phyloP scores from a whole-genome alignment of 495 filamentous ascomycete species.

The Hyaloscypha variabilis region DNA sequence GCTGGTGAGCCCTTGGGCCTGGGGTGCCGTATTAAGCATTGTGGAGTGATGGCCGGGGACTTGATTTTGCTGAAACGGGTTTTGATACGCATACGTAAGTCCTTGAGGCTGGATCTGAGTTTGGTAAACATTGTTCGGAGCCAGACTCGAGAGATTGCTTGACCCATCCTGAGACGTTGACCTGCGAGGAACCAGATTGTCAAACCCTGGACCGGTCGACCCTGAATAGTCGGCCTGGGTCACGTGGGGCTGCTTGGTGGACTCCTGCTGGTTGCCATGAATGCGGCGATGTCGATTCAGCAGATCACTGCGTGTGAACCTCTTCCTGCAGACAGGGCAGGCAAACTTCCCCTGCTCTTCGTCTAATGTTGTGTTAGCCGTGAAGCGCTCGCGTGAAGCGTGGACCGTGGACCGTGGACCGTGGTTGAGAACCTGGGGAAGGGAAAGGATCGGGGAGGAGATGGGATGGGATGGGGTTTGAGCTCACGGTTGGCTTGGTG shows the following conservation, averaged over 20 bases:
- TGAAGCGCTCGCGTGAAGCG: too few relatives aligned
- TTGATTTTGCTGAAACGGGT: background rate
- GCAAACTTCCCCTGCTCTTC: slow-evolving; percentile 29
- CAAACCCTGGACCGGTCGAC: slow-evolving; percentile 2
- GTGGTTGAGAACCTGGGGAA: background rate
- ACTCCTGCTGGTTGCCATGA: slow-evolving; percentile 19
- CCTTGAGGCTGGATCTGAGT: slow-evolving; percentile 5
- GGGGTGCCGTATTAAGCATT: background rate
- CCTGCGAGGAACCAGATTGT: slow-evolving; percentile 4
- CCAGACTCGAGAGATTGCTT: slow-evolving; percentile 6
- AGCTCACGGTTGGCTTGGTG: slow-evolving; percentile 31
- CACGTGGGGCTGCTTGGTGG: slow-evolving; percentile 10
- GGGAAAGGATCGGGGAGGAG: too few relatives aligned
- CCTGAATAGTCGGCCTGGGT: slow-evolving; percentile 11
- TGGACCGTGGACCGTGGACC: too few relatives aligned
- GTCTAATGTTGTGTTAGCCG: slow-evolving; percentile 12
- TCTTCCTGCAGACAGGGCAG: slow-evolving; percentile 26
- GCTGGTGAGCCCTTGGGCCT: slow-evolving; percentile 25
- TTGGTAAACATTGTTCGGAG: slow-evolving; percentile 8
- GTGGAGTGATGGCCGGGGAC: slow-evolving; percentile 5
- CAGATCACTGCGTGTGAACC: slow-evolving; percentile 30
- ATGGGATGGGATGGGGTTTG: background rate
- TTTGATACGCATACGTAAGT: slow-evolving; percentile 7
- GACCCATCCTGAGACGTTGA: slow-evolving; percentile 17
- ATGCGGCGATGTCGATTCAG: slow-evolving; percentile 30